Evolutionary conservation across 257 asterid genomes (phyloP).

Genomic region (Cynanchum wilfordii): DNA sequence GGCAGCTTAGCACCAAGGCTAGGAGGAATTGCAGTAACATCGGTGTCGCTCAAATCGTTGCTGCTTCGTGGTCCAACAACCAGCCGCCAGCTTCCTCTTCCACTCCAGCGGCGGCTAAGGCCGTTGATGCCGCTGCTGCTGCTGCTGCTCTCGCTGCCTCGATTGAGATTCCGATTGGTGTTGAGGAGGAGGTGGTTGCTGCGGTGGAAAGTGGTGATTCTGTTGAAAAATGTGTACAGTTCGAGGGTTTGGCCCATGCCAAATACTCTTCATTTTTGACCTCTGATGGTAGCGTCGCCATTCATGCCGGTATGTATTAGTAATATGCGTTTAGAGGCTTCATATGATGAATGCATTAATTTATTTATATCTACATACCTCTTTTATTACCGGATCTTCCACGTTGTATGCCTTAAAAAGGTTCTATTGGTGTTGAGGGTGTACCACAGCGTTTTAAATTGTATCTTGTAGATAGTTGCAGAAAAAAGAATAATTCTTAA

Average conservation of each 20-base stretch:
- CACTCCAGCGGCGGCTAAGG: slow-evolving; percentile 62
- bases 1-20: slow-evolving; percentile 94
- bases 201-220: slow-evolving; percentile 27
- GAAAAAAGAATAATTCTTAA: neutral
- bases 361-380: neutral
- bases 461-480: neutral
- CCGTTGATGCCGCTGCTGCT: slow-evolving; percentile 52
- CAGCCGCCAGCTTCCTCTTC: slow-evolving; percentile 22
- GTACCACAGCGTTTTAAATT: neutral
- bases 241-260: slow-evolving; percentile 36
- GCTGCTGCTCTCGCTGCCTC: slow-evolving; percentile 40
- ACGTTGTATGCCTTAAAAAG: neutral
- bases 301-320: slow-evolving; percentile 73
- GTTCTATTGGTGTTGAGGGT: neutral
- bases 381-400: neutral
- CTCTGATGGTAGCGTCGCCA: slow-evolving; percentile 75
- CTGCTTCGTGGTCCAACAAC: slow-evolving; percentile 93
- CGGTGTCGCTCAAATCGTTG: slow-evolving; percentile 94
- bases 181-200: slow-evolving; percentile 35
- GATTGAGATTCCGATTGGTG: slow-evolving; percentile 37
- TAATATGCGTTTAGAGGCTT: neutral
- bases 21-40: slow-evolving; percentile 94
- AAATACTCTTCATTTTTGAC: slow-evolving; percentile 63
- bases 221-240: slow-evolving; percentile 45
- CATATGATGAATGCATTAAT: neutral